phyloP scores from a whole-genome alignment of 1,284 basidiomycete genomes.

The Exsudoporus floridanus region DNA sequence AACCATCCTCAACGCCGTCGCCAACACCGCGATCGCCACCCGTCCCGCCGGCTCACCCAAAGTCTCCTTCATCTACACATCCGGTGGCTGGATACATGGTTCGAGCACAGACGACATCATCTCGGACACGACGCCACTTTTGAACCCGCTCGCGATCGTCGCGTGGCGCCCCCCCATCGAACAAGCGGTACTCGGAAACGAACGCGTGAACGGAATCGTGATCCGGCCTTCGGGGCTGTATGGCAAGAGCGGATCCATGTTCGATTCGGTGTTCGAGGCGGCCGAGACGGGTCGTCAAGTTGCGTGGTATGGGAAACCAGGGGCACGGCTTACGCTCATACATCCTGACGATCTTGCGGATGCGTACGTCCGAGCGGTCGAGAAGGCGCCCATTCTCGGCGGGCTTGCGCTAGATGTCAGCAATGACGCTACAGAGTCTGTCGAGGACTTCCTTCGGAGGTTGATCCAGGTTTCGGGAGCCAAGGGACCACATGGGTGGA shows the following conservation, averaged over 20 bases:
- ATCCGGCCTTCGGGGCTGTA: constrained; percentile 50
- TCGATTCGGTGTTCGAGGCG: constrained; percentile 40
- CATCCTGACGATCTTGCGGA: constrained; percentile 26
- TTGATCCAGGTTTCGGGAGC: constrained; percentile 17
- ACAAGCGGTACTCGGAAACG: constrained; percentile 35
- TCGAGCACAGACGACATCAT: constrained; percentile 8
- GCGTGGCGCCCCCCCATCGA: constrained; percentile 38
- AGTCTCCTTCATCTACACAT: constrained; percentile 20
- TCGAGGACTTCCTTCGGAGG: constrained; percentile 12
- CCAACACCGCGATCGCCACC: constrained; percentile 30
- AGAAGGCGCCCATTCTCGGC: constrained; percentile 19
- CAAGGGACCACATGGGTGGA: constrained; percentile 12
- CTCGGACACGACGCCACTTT: constrained; percentile 19
- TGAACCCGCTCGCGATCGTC: constrained; percentile 26
- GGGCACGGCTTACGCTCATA: constrained; percentile 16
- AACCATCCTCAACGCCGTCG: constrained; percentile 38
- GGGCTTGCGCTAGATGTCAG: constrained; percentile 15
- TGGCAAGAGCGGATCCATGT: constrained; percentile 36
- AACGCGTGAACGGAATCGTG: constrained; percentile 48
- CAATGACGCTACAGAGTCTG: constrained; percentile 17
- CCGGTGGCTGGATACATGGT: constrained; percentile 21
- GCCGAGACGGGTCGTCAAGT: constrained; percentile 38
- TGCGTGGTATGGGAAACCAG: constrained; percentile 32
- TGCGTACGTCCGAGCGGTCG: constrained; percentile 18
- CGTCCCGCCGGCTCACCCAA: constrained; percentile 17